Evolutionary conservation across 345 rosid genomes (phyloP), one percentile per base, ranked within the genome.

Genomic region (Garcia nutans): DNA sequence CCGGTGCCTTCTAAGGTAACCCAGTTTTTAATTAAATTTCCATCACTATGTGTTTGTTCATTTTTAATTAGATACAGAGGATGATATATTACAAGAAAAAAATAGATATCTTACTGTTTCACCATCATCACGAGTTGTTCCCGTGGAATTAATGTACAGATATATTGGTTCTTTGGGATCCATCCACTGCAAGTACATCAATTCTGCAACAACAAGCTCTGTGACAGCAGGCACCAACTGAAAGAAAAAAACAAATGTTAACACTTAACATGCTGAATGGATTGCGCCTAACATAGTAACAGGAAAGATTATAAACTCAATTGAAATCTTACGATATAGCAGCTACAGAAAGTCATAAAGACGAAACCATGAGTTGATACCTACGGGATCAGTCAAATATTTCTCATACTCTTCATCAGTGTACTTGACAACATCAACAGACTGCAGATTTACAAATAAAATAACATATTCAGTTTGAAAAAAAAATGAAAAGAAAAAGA

Each of bases 181-280:
- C n/a, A n/a, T n/a, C n/a, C n/a, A n/a, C n/a, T n/a, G n/a, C 99
- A 95, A 87, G 85, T 89, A 91, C 93, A 95, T 87, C 63, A 95
- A 73, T 70, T 95, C 89, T 0, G 91, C 96, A 50, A 93, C 81
- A 41, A 93, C 83, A 11, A 95, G 91, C 88, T 95, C 97, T 0
- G 94, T 85, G 42, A 93, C 97, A 3, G 91, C 94, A 55, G 97
- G 91, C 59, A 95, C 97, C 82, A 95, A 82, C 99, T 95, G 87
- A 74, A 54, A 76, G 52, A 81, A 65, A 82, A 8, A 78, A 66
- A n/a, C n/a, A 73, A n/a, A n/a, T 19, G 49, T 68, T 41, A 61
- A 62, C 31, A 37, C n/a, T n/a, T n/a, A n/a, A n/a, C n/a, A n/a
- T 31, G 68, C 57, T 49, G 22, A 74, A 66, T 55, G 73, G 24